phyloP scores from a whole-genome alignment of 139 green algal genomes.

The Diplosphaera chodatii region DNA sequence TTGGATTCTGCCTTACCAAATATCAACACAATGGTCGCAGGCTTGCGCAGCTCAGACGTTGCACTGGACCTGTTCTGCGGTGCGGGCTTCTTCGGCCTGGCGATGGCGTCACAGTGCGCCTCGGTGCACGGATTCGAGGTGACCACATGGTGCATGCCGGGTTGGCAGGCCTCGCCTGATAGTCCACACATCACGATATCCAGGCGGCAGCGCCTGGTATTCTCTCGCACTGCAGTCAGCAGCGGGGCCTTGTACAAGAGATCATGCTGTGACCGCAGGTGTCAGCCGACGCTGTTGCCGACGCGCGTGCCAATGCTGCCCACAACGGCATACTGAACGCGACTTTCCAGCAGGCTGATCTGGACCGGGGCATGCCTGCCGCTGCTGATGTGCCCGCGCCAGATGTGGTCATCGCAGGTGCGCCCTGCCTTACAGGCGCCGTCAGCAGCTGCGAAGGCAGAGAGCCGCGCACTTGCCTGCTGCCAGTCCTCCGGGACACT shows the following conservation, averaged over 20 bases:
- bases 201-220: no score
- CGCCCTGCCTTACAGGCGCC: no score
- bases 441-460: no score
- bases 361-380: constrained; percentile 22
- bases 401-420: constrained; percentile 33
- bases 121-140: constrained; percentile 54
- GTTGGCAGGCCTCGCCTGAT: no score
- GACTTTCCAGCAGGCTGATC: constrained; percentile 52
- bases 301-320: constrained; percentile 62
- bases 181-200: no score
- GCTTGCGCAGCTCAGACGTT: constrained; percentile 22
- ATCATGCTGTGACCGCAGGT: no score
- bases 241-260: no score
- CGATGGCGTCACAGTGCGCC: constrained; percentile 43
- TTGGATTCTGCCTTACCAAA: no score
- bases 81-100: constrained; percentile 77
- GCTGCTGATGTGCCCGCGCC: constrained; percentile 12
- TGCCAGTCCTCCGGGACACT: no score
- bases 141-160: no score
- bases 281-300: constrained; percentile 23
- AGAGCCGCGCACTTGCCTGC: no score
- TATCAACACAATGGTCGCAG: neutral
- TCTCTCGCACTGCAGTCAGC: no score
- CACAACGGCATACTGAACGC: constrained; percentile 75
- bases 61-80: constrained; percentile 89